These are phyloP conservation scores for Coccomyxa sp. DNA, from an alignment of 139 green algal species.

Conservation along the genomic window DNA sequence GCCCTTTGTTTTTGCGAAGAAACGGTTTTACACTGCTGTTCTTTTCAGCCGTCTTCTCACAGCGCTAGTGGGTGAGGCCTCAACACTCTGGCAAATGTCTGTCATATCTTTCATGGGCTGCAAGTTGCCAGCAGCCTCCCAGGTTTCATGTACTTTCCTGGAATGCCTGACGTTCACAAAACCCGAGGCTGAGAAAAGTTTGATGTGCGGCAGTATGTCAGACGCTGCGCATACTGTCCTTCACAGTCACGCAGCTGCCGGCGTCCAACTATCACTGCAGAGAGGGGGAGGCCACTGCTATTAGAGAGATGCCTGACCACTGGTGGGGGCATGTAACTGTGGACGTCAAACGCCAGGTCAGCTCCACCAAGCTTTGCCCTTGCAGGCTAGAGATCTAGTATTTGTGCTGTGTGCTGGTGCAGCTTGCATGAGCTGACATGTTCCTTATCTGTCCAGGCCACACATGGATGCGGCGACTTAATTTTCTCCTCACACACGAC, in stretches of 20 bases:
- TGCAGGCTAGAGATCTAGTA: neutral
- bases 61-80: constrained; percentile 61
- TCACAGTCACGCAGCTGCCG: constrained; percentile 80
- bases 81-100: neutral
- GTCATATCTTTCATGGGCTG: neutral
- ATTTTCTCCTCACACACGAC: constrained; percentile 89
- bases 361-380: neutral
- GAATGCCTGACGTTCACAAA: no score
- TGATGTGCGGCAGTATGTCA: constrained; percentile 63
- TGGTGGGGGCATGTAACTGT: constrained; percentile 72
- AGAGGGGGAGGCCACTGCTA: constrained; percentile 41
- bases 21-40: constrained; percentile 87
- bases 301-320: constrained; percentile 51
- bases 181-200: neutral
- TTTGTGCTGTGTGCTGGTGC: no score
- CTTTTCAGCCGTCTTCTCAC: constrained; percentile 74
- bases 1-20: constrained; percentile 71
- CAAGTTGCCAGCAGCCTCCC: no score
- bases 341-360: constrained; percentile 49
- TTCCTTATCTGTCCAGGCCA: constrained; percentile 21
- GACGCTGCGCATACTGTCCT: constrained; percentile 81
- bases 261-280: constrained; percentile 86
- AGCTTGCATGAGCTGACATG: neutral
- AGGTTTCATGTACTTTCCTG: no score
- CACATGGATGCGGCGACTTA: constrained; percentile 84